These are phyloP conservation scores for Myotisia sp. DNA, from an alignment of 2,329 filamentous ascomycete species.

Conservation along the genomic window DNA sequence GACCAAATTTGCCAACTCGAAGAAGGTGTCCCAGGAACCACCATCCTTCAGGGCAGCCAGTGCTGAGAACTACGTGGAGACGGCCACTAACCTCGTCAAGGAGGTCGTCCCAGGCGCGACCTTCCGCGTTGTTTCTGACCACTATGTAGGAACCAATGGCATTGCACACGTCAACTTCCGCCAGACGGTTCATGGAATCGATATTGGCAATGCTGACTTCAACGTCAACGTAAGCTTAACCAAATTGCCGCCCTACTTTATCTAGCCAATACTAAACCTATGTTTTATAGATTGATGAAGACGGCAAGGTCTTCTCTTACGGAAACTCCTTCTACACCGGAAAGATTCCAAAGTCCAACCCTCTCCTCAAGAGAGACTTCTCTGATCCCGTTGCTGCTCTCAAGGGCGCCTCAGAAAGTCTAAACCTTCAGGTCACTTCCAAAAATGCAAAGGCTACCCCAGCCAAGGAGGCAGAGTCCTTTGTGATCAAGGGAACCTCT, in stretches of 20 bases:
- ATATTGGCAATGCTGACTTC: constrained; percentile 11
- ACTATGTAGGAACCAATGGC: constrained; percentile 10
- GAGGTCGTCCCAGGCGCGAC: constrained; percentile 5
- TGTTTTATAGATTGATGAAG: constrained; percentile 7
- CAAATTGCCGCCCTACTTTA: too few species aligned
- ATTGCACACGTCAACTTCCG: constrained; percentile 10
- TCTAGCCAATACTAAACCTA: too few species aligned
- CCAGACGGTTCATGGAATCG: constrained; percentile 9
- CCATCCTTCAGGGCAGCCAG: constrained; percentile 3
- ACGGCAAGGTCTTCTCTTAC: constrained; percentile 10
- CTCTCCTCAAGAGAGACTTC: constrained; percentile 7
- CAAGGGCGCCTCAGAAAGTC: constrained; percentile 6
- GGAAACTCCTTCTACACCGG: constrained; percentile 10
- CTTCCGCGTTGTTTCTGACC: constrained; percentile 10
- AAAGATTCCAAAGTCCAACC: constrained; percentile 8
- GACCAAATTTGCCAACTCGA: constrained; percentile 6
- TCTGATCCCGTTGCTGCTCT: constrained; percentile 9
- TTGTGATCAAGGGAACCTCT: constrained; percentile 10
- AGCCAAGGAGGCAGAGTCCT: constrained; percentile 6
- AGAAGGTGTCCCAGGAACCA: constrained; percentile 2
- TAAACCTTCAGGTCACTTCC: constrained; percentile 8
- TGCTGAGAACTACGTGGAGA: constrained; percentile 8
- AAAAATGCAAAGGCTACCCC: constrained; percentile 8
- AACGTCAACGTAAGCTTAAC: constrained; percentile 10
- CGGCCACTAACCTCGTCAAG: constrained; percentile 9